Conservation (phyloP, 257 asterid species). For the Salvia miltiorrhiza region DNA sequence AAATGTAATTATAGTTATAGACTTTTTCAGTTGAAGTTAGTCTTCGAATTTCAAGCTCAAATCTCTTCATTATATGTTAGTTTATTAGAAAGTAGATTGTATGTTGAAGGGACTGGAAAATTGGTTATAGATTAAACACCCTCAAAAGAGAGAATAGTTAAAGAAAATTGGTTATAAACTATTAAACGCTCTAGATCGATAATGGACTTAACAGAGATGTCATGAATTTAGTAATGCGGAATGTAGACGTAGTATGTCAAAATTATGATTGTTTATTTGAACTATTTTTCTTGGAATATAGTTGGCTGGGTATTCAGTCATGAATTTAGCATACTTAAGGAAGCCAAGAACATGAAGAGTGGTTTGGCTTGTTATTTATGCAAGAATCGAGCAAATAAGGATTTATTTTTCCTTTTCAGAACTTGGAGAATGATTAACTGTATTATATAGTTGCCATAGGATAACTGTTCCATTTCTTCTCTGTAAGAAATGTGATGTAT, state of each 20-base stretch:
- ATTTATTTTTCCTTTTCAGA: not conserved
- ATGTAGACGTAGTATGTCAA: not conserved
- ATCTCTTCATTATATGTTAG: not conserved
- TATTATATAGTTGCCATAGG: not conserved
- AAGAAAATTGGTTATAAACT: not conserved
- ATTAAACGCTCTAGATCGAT: not conserved
- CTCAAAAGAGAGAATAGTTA: not conserved
- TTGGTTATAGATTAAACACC: not conserved
- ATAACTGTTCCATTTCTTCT: not conserved
- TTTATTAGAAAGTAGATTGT: not conserved
- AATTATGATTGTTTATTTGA: not conserved
- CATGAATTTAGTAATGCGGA: not conserved
- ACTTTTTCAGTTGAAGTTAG: not conserved
- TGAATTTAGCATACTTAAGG: not conserved
- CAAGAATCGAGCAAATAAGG: not conserved
- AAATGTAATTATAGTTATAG: not conserved
- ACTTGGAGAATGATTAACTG: not conserved
- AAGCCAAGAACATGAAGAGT: not conserved
- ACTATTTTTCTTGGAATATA: not conserved
- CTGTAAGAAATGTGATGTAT: not conserved
- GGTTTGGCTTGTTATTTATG: not conserved
- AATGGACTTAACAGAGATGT: not conserved
- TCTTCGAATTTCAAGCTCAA: not conserved
- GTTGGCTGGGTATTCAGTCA: not conserved
- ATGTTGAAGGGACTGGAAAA: not conserved